Conservation (phyloP, 2,329 filamentous ascomycete species). For the Tympanopsis confertula region DNA sequence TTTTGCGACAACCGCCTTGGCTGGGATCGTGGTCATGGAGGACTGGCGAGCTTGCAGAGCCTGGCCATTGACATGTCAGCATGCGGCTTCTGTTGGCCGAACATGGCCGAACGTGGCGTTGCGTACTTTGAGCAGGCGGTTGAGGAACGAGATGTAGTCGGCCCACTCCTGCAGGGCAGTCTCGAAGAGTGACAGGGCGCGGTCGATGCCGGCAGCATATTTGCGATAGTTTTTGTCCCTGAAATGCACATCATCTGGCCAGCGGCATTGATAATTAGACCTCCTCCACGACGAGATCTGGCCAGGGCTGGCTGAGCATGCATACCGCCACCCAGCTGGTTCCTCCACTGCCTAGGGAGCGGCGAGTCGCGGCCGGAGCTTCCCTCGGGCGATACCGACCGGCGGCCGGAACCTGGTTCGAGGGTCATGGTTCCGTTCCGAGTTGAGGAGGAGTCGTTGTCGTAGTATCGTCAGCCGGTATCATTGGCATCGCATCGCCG, state of each 20-base stretch:
- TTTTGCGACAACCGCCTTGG: slow-evolving; percentile 74
- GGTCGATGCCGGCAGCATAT: slow-evolving; percentile 80
- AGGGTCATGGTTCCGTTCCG: slow-evolving; percentile 41
- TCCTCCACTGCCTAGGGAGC: slow-evolving; percentile 64
- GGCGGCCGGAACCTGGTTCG: slow-evolving; percentile 43
- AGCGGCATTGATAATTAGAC: background rate
- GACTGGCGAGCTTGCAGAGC: slow-evolving; percentile 78
- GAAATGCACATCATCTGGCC: slow-evolving; percentile 37
- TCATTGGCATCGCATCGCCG: no score
- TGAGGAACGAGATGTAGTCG: slow-evolving; percentile 95
- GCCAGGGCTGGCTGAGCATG: slow-evolving; percentile 5
- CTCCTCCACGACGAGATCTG: no score
- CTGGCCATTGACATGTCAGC: slow-evolving; percentile 28
- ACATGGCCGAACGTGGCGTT: background rate
- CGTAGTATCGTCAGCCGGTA: slow-evolving; percentile 4
- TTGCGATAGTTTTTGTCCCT: slow-evolving; percentile 68
- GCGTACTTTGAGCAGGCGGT: slow-evolving; percentile 72
- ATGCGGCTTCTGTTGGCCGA: slow-evolving; percentile 3
- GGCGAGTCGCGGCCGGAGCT: slow-evolving; percentile 76
- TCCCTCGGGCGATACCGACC: slow-evolving; percentile 56
- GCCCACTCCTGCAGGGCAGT: slow-evolving; percentile 95
- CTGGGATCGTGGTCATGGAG: slow-evolving; percentile 61
- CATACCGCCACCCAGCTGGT: slow-evolving; percentile 67
- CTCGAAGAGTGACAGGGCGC: slow-evolving; percentile 81
- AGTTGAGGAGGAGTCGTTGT: slow-evolving; percentile 10